Conservation (phyloP, 805 yeast species). For the Diddensiella caesifluorescens region DNA sequence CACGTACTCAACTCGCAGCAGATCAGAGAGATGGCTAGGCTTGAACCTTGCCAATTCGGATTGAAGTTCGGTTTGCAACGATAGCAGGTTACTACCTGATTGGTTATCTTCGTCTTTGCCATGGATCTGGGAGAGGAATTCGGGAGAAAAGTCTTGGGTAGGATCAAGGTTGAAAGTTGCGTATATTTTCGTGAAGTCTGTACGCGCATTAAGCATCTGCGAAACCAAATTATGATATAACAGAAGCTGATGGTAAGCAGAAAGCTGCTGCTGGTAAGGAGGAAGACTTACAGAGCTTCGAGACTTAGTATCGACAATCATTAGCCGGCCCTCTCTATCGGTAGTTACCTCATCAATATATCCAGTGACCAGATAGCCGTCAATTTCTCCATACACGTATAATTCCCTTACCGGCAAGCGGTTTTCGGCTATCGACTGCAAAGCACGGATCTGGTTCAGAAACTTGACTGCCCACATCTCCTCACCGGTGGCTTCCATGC, state of each 20-base stretch:
- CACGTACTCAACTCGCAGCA: constrained; percentile 17
- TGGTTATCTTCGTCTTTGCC: too few species aligned
- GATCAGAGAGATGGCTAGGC: constrained; percentile 7
- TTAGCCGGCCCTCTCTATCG: constrained; percentile 11
- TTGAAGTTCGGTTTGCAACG: neutral
- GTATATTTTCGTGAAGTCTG: constrained; percentile 10
- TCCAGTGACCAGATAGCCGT: constrained; percentile 23
- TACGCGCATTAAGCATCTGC: constrained; percentile 11
- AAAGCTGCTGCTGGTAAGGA: constrained; percentile 17
- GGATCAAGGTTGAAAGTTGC: constrained; percentile 10
- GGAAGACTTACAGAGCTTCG: constrained; percentile 17
- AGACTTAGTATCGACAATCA: constrained; percentile 30
- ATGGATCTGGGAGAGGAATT: neutral
- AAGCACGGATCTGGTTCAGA: constrained; percentile 11
- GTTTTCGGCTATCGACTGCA: constrained; percentile 6
- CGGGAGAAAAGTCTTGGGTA: neutral
- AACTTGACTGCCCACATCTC: constrained; percentile 23
- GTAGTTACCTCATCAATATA: constrained; percentile 25
- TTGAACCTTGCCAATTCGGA: too few species aligned
- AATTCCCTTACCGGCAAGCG: constrained; percentile 24
- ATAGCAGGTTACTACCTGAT: too few species aligned
- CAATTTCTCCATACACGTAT: constrained; percentile 25
- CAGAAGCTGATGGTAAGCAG: constrained; percentile 33
- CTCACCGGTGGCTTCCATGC: constrained; percentile 3
- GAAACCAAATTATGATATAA: constrained; percentile 24